Percentiles rank a stretch among this genome's conserved stretches.
Evolutionary conservation across 176 grass and related monocot genomes (phyloP).

Genomic region (Aegilops sharonensis): DNA sequence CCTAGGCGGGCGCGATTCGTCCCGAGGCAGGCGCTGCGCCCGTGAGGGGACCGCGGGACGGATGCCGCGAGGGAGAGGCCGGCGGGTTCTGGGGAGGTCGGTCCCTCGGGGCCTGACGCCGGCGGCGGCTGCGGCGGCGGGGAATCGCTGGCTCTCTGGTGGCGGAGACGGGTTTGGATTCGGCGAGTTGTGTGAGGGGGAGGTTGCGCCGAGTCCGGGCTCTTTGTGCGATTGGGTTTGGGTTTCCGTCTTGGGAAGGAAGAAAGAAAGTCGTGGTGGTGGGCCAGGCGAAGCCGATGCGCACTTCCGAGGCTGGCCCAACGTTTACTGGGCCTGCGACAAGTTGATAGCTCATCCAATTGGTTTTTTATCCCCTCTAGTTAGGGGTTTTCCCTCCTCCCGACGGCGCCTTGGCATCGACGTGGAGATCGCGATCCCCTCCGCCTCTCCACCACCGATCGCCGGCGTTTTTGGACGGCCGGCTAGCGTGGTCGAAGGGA

Average conservation of each 20-base stretch:
- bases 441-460: too few relatives aligned
- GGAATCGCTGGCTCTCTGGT: background rate
- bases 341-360: too few relatives aligned
- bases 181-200: background rate
- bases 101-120: background rate
- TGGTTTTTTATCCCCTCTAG: too few relatives aligned
- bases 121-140: background rate
- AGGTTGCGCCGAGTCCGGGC: background rate
- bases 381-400: too few relatives aligned
- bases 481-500: too few relatives aligned
- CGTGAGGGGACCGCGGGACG: background rate
- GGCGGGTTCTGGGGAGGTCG: too few relatives aligned
- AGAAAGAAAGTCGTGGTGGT: background rate
- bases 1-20: background rate
- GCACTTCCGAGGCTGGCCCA: background rate
- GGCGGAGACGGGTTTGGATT: background rate
- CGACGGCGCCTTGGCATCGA: too few relatives aligned
- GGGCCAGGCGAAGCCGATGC: background rate
- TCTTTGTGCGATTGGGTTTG: background rate
- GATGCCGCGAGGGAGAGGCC: too few relatives aligned
- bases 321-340: background rate
- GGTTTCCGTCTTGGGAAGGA: constrained; percentile 26
- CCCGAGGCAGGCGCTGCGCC: background rate
- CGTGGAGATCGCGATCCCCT: too few relatives aligned
- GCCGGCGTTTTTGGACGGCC: too few relatives aligned